phyloP scores from a whole-genome alignment of 2,329 filamentous ascomycete species.

The Phialocephala sp. region DNA sequence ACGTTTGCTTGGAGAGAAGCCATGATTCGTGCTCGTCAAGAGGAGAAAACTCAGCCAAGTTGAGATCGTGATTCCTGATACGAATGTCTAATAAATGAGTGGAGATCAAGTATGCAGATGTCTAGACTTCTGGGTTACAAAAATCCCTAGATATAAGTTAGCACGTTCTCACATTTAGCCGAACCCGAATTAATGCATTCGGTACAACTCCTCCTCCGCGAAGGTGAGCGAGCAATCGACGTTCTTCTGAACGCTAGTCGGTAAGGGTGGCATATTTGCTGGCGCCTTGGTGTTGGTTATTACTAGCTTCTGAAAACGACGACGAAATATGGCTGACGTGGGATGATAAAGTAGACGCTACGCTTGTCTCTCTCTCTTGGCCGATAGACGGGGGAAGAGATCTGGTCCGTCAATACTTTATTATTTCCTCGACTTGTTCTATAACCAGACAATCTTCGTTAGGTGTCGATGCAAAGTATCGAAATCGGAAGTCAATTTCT shows the following conservation, averaged over 20 bases:
- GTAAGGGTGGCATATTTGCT: too few species aligned
- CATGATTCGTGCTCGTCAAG: neutral
- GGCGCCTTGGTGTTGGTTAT: neutral
- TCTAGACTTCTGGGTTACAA: neutral
- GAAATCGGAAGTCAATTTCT: neutral
- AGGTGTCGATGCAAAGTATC: neutral
- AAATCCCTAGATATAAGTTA: neutral
- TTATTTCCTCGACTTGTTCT: neutral
- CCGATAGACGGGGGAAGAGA: neutral
- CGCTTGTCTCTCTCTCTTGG: neutral
- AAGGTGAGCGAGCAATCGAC: neutral
- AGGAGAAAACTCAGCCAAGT: neutral
- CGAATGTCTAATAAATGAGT: neutral
- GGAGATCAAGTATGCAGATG: neutral
- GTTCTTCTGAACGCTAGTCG: too few species aligned
- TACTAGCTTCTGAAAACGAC: neutral
- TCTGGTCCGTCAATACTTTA: neutral
- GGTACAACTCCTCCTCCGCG: neutral
- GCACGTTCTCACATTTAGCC: neutral
- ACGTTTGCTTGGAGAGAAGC: neutral
- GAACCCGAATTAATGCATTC: neutral
- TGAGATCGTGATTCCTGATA: neutral
- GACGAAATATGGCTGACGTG: neutral
- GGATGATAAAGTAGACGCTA: neutral
- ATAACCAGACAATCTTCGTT: neutral